Base-by-base conservation (phyloP, 1,139 yeast genomes). In the Blastobotrys proliferans region DNA sequence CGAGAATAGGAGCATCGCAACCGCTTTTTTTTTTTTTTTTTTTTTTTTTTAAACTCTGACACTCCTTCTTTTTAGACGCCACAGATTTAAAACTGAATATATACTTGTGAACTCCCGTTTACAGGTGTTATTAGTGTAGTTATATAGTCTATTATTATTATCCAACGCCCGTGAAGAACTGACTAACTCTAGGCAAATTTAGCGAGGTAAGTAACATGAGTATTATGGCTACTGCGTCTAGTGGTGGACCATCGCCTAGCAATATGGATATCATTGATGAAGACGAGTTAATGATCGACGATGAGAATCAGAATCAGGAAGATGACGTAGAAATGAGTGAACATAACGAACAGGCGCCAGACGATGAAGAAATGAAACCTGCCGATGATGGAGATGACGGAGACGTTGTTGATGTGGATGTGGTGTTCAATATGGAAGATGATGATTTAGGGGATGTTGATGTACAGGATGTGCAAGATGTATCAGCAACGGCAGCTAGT, bases 341-440 rank as follows among this genome's bases (percentile, higher is more conserved):
- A 10, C 29, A 31, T 22, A 14, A 11, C 11, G 40, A 31, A 1
- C 32, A 36, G 13, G 31, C 6, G 2, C 35, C 17, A 18, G 38
- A 21, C 5, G 13, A 20, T 16, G 43, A 41, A 11, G 45, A 38
- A 17, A 21, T 29, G 9, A 40, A 46, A 19, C 39, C 34, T 35
- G 40, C 29, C 10, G 17, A n/a, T n/a, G 40, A 14, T 37, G 25
- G 14, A 13, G 37, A 20, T 10, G 38, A 26, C 4, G 9, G 27
- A 5, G 17, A n/a, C 9, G 26, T 13, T 8, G 16, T 24, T 3
- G 17, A 5, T 14, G 21, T 9, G 29, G 35, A 3, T 31, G 38
- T 34, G 10, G 42, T 25, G 8, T 8, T 8, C 26, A 22, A 11
- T 22, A 11, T 22, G 26, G 26, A 8, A 22, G 10, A 8, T 8